Evolutionary conservation across 192 early-diverging fungal species (phyloP), one percentile per base, ranked within the genome.

Genomic region (Coemansia sp.): DNA sequence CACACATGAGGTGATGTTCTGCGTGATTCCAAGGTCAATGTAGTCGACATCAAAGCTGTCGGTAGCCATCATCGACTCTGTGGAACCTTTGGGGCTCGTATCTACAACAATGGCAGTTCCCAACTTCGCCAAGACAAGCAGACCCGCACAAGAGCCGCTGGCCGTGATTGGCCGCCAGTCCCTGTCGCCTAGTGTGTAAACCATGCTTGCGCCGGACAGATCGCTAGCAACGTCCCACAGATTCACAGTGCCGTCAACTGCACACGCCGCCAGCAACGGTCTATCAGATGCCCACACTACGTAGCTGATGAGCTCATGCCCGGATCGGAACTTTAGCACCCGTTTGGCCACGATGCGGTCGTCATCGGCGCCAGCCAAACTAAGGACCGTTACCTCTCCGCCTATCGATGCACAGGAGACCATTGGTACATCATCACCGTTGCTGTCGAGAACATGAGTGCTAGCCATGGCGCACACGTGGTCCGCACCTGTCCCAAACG

Each of bases 81-180:
- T 5, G 20, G 49, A 14, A 8, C 57, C 35, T 8, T 6, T 3
- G n/a, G 2, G 5, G 10, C 11, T 59, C 8, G 64, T 56, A 21
- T 83, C 71, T 5, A 83, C 45, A 5, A 77, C 53, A 24, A 72
- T 62, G 1, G 57, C 75, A 14, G 46, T 66, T 12, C 80, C 80
- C 15, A 68, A 60, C 52, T 83, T 83, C 38, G 65, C 75, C 44
- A 82, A 58, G 12, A 71, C 67, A 9, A 64, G 39, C 15, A 66
- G 14, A 12, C 61, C 52, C 4, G 14, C n/a, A 43, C 68, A 26
- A 18, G 46, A 55, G 16, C 36, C 62, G 49, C 76, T 71, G 3
- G 79, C 67, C 4, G 79, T 82, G 44, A 71, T 58, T 9, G 71
- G 48, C 21, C 75, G 70, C 79, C 79, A 82, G 62, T 82, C 79